Base-by-base conservation (phyloP, 495 filamentous ascomycete species). In the Lichenothelia convexa region DNA sequence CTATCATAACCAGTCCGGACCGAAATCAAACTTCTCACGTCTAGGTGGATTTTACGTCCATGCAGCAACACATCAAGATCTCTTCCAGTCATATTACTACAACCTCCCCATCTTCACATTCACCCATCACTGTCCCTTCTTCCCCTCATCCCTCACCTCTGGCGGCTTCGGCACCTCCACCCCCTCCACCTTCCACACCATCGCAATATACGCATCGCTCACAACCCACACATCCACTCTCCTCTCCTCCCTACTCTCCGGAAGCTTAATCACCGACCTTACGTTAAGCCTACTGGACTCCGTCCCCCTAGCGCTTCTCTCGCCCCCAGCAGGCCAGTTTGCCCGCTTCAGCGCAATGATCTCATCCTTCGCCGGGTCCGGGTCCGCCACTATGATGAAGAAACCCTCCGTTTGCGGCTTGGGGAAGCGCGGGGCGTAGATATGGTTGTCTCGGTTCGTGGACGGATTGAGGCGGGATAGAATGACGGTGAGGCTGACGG, bases 341-440 rank as follows among this genome's bases (percentile, higher is more conserved):
- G 84, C 71, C 34, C 89, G 62, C 61, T 93, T 93, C 33, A 95
- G 61, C 2, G 78, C 87, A 4, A 92, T 46, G 4, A 95, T 62
- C 42, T 93, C 84, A 41, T 86, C 84, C 6, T 51, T 60, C 8
- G 53, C 55, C 1, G 65, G 55, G 42, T 83, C 71, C 1, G 65
- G 55, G 42, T 83, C 71, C 3, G 70, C 67, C 1, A 92, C 64
- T 26, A 95, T 40, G 5, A 87, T 67, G 53, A 95, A 94, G 70
- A 73, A 95, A 1, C 91, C 86, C 54, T 97, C 89, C 0, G 80
- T 85, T 53, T 97, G 89, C 17, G 83, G 73, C 56, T 97, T 97
- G 0, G 89, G 91, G 58, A 89, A 95, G 3, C 67, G 65, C 6
- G 89, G 87, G 0, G 89, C 81, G 43, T 73, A 92, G 41, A 93